Conservation (phyloP, 2,329 filamentous ascomycete genomes). For the Hypomyces perniciosus region DNA sequence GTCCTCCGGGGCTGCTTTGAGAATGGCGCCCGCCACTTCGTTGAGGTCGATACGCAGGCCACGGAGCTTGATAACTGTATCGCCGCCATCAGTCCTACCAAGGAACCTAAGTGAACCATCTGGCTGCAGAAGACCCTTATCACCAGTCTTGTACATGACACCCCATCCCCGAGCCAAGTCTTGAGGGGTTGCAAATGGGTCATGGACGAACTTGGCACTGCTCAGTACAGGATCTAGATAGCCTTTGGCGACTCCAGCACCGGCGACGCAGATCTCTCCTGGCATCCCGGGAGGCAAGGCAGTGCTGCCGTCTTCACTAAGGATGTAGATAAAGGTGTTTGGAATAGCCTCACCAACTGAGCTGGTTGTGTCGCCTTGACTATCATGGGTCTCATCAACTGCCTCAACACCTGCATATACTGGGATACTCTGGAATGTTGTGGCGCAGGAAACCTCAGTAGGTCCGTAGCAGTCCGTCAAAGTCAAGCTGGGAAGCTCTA, state of each 20-base stretch:
- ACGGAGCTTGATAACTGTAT: slow-evolving; percentile 40
- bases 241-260: slow-evolving; percentile 35
- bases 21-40: slow-evolving; percentile 29
- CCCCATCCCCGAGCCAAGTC: slow-evolving; percentile 1
- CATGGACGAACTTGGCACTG: slow-evolving; percentile 3
- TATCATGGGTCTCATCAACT: too few species aligned
- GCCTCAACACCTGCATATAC: too few species aligned
- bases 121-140: slow-evolving; percentile 28
- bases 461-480: slow-evolving; percentile 26
- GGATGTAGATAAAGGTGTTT: slow-evolving; percentile 35
- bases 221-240: slow-evolving; percentile 28
- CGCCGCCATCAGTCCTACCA: slow-evolving; percentile 31
- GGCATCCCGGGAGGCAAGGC: slow-evolving; percentile 13
- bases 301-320: slow-evolving; percentile 25
- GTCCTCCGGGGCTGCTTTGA: slow-evolving; percentile 12
- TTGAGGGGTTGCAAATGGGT: slow-evolving; percentile 16
- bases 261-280: slow-evolving; percentile 22
- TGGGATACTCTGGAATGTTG: too few species aligned
- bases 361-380: too few species aligned
- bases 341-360: slow-evolving; percentile 10
- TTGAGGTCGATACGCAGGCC: slow-evolving; percentile 40
- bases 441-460: slow-evolving; percentile 21
- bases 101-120: slow-evolving; percentile 30
- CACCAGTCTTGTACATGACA: slow-evolving; percentile 34
- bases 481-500: slow-evolving; percentile 2